Evolutionary conservation across 306 rosid species (phyloP).

Genomic region (Fagus crenata): DNA sequence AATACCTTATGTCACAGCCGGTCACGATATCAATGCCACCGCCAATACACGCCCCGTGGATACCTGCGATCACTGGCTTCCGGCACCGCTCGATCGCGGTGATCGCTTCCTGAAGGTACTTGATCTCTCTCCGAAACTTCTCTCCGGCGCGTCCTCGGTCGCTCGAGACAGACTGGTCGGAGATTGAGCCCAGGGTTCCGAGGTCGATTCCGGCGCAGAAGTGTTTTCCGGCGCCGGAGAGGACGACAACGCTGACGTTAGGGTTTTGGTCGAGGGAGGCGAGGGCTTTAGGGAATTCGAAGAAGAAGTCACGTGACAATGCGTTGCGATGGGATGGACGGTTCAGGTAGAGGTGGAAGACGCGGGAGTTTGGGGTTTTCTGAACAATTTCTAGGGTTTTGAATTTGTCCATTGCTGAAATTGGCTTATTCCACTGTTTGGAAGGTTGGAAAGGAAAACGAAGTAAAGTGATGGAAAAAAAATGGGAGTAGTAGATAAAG

Average conservation of each 20-base stretch:
- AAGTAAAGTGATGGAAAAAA: background rate
- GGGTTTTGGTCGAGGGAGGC: constrained; percentile 60
- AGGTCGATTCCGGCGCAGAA: constrained; percentile 91
- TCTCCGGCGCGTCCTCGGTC: constrained; percentile 59
- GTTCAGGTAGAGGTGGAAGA: constrained; percentile 53
- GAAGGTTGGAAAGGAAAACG: background rate
- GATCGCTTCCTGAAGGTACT: constrained; percentile 63
- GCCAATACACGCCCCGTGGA: constrained; percentile 82
- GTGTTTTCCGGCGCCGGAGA: constrained; percentile 64
- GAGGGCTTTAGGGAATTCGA: constrained; percentile 69
- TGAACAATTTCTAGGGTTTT: constrained; percentile 50
- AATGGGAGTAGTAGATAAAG: too few relatives aligned
- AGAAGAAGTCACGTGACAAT: constrained; percentile 60
- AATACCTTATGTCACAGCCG: constrained; percentile 80
- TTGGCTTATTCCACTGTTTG: background rate
- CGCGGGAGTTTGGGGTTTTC: constrained; percentile 46
- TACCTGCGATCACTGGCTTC: constrained; percentile 74
- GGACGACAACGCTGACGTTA: constrained; percentile 58
- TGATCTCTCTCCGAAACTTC: constrained; percentile 62
- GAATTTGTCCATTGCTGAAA: constrained; percentile 44
- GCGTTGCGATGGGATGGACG: constrained; percentile 69
- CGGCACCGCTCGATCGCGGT: constrained; percentile 81
- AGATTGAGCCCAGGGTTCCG: constrained; percentile 27
- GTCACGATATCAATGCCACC: constrained; percentile 72
- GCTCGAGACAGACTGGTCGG: constrained; percentile 2